Percentiles rank a stretch among this genome's conserved stretches.
Conservation (phyloP, 2,329 filamentous ascomycete species). For the Seiridium cupressi region DNA sequence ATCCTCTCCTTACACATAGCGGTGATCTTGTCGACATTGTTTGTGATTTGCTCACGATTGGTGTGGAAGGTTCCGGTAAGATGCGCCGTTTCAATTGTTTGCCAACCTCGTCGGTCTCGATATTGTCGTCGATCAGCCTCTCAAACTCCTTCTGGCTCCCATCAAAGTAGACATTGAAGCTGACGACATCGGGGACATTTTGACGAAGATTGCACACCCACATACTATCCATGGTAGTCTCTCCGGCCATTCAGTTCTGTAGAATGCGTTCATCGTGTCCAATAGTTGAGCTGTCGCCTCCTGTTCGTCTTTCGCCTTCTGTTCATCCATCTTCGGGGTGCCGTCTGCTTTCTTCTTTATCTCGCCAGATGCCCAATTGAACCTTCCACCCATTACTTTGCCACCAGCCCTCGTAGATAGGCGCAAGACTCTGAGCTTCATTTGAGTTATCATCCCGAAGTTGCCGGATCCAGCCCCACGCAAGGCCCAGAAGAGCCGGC, state of each 20-base stretch:
- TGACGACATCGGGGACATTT: neutral
- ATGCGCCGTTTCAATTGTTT: constrained; percentile 20
- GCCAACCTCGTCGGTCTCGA: constrained; percentile 7
- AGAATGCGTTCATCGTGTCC: constrained; percentile 23
- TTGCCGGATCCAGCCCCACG: constrained; percentile 38
- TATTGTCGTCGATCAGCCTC: constrained; percentile 7
- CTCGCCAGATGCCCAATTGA: constrained; percentile 16
- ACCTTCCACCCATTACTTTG: constrained; percentile 23
- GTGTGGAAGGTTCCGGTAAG: constrained; percentile 18
- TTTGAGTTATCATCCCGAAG: constrained; percentile 33
- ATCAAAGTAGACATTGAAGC: constrained; percentile 16
- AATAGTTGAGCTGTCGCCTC: constrained; percentile 13
- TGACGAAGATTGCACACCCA: constrained; percentile 15
- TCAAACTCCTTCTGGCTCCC: constrained; percentile 11
- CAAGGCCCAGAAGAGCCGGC: constrained; percentile 36
- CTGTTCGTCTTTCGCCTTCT: neutral
- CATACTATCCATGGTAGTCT: constrained; percentile 25
- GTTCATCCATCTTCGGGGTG: too few species aligned
- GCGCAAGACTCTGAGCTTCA: constrained; percentile 23
- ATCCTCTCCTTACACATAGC: constrained; percentile 9
- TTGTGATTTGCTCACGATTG: constrained; percentile 3
- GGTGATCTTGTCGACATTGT: constrained; percentile 10
- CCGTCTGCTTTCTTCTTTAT: too few species aligned
- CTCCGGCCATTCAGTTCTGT: constrained; percentile 21
- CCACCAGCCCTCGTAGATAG: constrained; percentile 6